Percentiles rank a stretch among this genome's conserved stretches.
Conservation (phyloP, 495 filamentous ascomycete species). For the Corynascus novoguineensis region DNA sequence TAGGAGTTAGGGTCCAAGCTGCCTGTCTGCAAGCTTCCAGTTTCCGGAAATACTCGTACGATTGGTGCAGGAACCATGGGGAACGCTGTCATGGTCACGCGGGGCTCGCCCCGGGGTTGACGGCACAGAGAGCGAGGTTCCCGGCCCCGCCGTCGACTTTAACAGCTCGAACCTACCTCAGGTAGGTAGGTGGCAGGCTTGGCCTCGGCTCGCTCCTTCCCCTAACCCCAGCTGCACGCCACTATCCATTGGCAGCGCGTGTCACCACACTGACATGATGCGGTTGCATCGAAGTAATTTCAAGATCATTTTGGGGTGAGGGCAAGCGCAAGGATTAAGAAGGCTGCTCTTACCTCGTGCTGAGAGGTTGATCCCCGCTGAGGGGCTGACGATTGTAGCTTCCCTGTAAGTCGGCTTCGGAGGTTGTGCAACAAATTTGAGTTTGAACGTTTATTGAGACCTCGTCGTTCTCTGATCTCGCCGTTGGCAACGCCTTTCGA, state of each 20-base stretch:
- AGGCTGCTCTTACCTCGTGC: conserved; percentile 16
- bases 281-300: conserved; percentile 5
- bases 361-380: conserved; percentile 27
- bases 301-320: not conserved
- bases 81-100: conserved; percentile 22
- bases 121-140: conserved; percentile 16
- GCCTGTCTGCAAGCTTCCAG: not conserved
- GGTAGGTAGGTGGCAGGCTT: too few species aligned
- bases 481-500: not conserved
- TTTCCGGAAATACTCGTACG: conserved; percentile 18
- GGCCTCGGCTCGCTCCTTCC: conserved; percentile 6
- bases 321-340: not conserved
- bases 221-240: not conserved
- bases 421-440: conserved; percentile 35
- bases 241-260: not conserved
- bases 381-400: conserved; percentile 23
- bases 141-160: not conserved
- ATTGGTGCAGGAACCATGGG: conserved; percentile 19
- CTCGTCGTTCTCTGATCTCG: conserved; percentile 26
- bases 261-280: not conserved
- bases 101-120: conserved; percentile 20
- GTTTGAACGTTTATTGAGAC: conserved; percentile 33
- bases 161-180: conserved; percentile 5
- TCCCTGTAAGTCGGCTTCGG: conserved; percentile 26
- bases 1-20: not conserved